Percentiles rank a stretch among this genome's conserved stretches.
Evolutionary conservation across 1,284 basidiomycete genomes (phyloP).

Genomic region (Earliella scabrosa): DNA sequence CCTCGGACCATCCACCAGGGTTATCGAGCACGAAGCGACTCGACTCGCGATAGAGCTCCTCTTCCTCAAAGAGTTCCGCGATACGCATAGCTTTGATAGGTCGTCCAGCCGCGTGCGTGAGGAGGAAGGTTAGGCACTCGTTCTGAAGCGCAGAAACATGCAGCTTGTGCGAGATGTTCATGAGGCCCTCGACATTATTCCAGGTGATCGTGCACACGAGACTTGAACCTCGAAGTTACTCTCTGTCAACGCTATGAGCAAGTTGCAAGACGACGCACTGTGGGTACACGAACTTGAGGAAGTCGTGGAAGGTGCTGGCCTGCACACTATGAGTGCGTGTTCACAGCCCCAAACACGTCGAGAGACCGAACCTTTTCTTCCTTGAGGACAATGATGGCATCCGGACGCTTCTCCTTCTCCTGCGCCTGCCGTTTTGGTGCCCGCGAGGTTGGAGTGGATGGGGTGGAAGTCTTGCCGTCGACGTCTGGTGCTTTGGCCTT

Average conservation of each 20-base stretch:
- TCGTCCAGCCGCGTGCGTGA: slow-evolving; percentile 88
- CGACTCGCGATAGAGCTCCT: slow-evolving; percentile 87
- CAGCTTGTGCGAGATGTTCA: slow-evolving; percentile 87
- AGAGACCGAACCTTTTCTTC: slow-evolving; percentile 68
- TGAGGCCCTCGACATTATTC: slow-evolving; percentile 89
- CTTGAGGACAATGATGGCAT: slow-evolving; percentile 81
- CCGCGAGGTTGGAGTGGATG: background rate
- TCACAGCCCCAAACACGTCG: background rate
- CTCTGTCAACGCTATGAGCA: background rate
- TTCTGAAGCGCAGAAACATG: slow-evolving; percentile 81
- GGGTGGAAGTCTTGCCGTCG: slow-evolving; percentile 10
- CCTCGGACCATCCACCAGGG: slow-evolving; percentile 83
- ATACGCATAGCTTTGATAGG: slow-evolving; percentile 92
- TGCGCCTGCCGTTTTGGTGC: slow-evolving; percentile 1
- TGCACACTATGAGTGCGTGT: slow-evolving; percentile 28
- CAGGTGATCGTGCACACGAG: slow-evolving; percentile 90
- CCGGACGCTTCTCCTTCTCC: slow-evolving; percentile 49
- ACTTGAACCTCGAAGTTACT: slow-evolving; percentile 40
- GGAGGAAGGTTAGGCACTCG: slow-evolving; percentile 84
- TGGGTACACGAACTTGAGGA: slow-evolving; percentile 85
- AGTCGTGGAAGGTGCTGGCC: slow-evolving; percentile 85
- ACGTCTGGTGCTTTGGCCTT: slow-evolving; percentile 19
- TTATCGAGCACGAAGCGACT: slow-evolving; percentile 91
- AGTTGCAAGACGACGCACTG: slow-evolving; percentile 71
- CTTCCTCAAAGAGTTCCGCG: slow-evolving; percentile 85